These are phyloP conservation scores for Umbelopsis isabellina DNA, from an alignment of 192 early-diverging fungal genomes.

Conservation along the genomic window DNA sequence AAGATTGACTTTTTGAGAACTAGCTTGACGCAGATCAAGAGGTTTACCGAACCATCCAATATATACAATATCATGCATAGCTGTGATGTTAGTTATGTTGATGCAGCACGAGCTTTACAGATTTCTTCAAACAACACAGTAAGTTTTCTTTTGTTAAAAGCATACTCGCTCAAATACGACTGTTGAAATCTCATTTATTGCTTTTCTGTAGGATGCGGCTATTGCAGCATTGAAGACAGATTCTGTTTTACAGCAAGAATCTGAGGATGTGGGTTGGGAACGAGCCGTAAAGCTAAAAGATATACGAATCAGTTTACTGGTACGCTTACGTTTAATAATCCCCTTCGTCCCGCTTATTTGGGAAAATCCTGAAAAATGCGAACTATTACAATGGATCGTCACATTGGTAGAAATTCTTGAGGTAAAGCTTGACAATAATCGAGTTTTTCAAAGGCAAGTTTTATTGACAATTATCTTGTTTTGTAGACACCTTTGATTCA, in stretches of 20 bases:
- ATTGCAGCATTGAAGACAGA: conserved; percentile 37
- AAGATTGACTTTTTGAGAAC: conserved; percentile 50
- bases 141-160: conserved; percentile 1
- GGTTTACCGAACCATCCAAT: conserved; percentile 39
- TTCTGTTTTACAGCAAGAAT: conserved; percentile 17
- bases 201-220: conserved; percentile 31
- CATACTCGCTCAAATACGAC: neutral
- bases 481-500: conserved; percentile 49
- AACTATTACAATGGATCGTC: conserved; percentile 45
- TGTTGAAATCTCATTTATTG: neutral
- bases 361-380: conserved; percentile 50
- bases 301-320: conserved; percentile 46
- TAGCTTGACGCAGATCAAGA: conserved; percentile 46
- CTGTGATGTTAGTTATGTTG: conserved; percentile 44
- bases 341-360: conserved; percentile 53
- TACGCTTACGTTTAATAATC: conserved; percentile 50
- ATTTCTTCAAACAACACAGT: conserved; percentile 34
- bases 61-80: conserved; percentile 57
- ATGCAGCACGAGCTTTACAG: conserved; percentile 45
- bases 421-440: conserved; percentile 20
- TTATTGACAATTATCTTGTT: neutral
- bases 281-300: conserved; percentile 33
- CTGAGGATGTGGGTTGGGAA: conserved; percentile 17
- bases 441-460: neutral
- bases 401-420: conserved; percentile 47